Evolutionary conservation across 2,329 filamentous ascomycete species (phyloP), one percentile per base, ranked within the genome.

Genomic region (Dactylonectria estremocensis): DNA sequence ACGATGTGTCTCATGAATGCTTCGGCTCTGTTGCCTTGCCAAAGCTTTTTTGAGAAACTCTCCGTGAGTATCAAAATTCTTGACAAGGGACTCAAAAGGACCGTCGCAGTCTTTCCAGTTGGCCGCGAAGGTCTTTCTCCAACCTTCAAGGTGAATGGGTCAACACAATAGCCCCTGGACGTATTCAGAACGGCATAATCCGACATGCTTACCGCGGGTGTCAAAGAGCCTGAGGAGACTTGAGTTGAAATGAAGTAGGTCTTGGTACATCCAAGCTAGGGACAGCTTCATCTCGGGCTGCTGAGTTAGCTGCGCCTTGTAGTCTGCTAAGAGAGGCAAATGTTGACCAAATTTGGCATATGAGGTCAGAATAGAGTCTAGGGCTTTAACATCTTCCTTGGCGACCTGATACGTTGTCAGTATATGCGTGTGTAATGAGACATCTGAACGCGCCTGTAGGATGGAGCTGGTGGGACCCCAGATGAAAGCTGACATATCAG

Each of bases 221-320:
- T 66, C 37, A 10, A 66, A 62, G 3, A 66, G 28, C 1, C 40
- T 54, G 1, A 66, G 37, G 3, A 66, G 24, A 3, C 49, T 55
- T 1, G 14, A 20, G 43, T 62, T 46, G 20, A 66, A 62, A 18
- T 8, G 48, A 1, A 66, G 37, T 1, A 66, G 18, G 14, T 66
- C 64, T 33, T 50, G 16, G 16, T 66, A 66, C 14, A 66, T 48
- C 64, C 58, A 62, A 9, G 58, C 53, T 1, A 66, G 53, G 14
- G 52, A 66, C 1, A 66, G 18, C 3, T 45, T 35, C 10, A 50
- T 53, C 3, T 43, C n/a, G 3, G 58, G 28, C 3, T 66, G 64
- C 20, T 33, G 46, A 2, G 20, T 33, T 28, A 62, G 14, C 14
- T 31, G 31, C 1, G 28, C 20, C 9, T 40, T 16, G 37, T 66